phyloP scores from a whole-genome alignment of 305 asterid genomes.

The Caryopteris hybrid region DNA sequence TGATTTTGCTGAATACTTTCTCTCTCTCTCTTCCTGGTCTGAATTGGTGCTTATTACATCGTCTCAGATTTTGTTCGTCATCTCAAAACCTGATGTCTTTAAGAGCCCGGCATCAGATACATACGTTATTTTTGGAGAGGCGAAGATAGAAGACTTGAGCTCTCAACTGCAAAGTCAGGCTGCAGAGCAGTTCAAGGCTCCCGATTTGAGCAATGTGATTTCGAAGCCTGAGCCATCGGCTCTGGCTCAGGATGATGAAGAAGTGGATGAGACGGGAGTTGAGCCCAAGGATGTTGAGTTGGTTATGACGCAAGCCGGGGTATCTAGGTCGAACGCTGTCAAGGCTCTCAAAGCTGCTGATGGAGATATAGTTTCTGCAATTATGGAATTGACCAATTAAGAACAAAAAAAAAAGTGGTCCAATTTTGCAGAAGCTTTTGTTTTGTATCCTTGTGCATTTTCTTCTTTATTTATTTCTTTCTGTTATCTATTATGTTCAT shows the following conservation, averaged over 20 bases:
- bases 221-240: conserved; percentile 30
- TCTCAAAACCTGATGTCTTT: conserved; percentile 41
- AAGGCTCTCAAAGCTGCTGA: conserved; percentile 36
- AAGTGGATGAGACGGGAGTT: conserved; percentile 35
- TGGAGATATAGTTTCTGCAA: conserved; percentile 44
- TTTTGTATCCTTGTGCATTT: neutral
- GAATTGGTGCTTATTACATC: neutral
- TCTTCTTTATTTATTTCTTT: neutral
- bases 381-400: conserved; percentile 40
- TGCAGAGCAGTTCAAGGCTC: conserved; percentile 43
- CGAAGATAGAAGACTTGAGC: conserved; percentile 44
- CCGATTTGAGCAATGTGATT: conserved; percentile 26
- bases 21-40: neutral
- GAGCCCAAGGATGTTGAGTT: conserved; percentile 42
- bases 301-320: conserved; percentile 45
- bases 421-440: too few relatives aligned
- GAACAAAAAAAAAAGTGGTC: neutral
- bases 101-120: conserved; percentile 48
- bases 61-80: conserved; percentile 36
- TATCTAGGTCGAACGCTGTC: conserved; percentile 32
- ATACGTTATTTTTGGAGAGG: conserved; percentile 40
- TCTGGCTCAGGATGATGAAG: conserved; percentile 33
- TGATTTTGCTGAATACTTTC: neutral
- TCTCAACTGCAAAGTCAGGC: conserved; percentile 45
- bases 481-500: neutral